Base-by-base conservation (phyloP, 805 yeast genomes). In the Kregervanrija delftensis region DNA sequence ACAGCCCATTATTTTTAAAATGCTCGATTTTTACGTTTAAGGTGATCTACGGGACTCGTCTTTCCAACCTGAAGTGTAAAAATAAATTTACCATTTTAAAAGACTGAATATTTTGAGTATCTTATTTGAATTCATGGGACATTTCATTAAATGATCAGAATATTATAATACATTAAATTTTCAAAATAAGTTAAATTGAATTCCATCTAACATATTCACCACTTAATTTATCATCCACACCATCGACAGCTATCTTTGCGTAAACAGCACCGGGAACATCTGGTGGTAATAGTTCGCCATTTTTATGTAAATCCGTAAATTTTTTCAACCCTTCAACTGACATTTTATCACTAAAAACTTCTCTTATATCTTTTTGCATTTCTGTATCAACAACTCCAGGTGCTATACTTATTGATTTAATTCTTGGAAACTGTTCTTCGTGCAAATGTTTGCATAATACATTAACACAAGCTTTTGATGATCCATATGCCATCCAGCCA, bases 311-410 rank as follows among this genome's bases (percentile, higher is more conserved):
- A 32, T 80, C 82, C 5, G 71, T 66, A 64, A 91, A 91, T 49
- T 81, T 69, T 42, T 77, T 65, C 50, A 78, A 71, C 4, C 79
- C 74, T 14, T 74, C 79, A 1, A 70, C 65, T 0, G 73, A 68
- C 96, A 90, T 90, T 28, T 68, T 67, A 4, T 55, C 50, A 2
- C 81, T 79, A 50, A 76, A 78, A 37, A 64, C 71, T 13, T 77
- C 83, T 54, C 98, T 77, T 46, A 91, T 89, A 44, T 79, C 82
- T 8, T 52, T 60, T 66, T 93, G 98, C 98, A 93, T 91, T 15
- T 69, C 69, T 1, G 99, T 91, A 59, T 87, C 87, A 2, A 93
- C 97, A 1, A 88, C 95, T 4, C 99, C 98, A 0, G 98, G 98
- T 0, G 96, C 96, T 17, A 93, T 73, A 0, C 96, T 71, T 10